Base-by-base conservation (phyloP, 495 filamentous ascomycete genomes). In the Geopyxis carbonaria region DNA sequence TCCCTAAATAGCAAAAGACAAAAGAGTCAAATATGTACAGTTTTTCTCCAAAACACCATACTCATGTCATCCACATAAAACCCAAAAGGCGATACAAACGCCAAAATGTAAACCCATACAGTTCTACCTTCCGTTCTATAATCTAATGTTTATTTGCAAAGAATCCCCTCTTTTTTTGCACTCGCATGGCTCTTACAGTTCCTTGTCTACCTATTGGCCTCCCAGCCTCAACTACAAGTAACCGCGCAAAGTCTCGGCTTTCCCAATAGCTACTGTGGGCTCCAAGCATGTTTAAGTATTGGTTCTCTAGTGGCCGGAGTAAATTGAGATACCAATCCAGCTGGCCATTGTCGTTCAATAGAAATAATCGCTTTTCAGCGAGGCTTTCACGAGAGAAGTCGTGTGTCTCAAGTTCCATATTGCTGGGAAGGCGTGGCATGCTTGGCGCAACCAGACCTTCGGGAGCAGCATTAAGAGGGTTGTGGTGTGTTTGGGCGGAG, bases 251-350 rank as follows among this genome's bases (percentile, higher is more conserved):
- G 55, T 95, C 89, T 41, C 68, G 66, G 46, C 76, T 72, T 7
- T 69, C 69, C 89, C 89, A 95, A 51, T 97, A 97, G 45, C 78
- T 82, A 42, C 80, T 84, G 59, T 97, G 89, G n/a, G 89, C 89
- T 40, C 83, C 80, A 43, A 97, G 59, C 87, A 97, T 97, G 46
- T 91, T 93, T 3, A 94, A 57, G 56, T 97, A 97, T 63, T 94
- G 86, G 37, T 93, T 80, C 59, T 91, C 86, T 20, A 95, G 63
- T 3, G 84, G 42, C 69, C 0, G 87, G 82, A 15, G 78, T 73
- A 0, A 80, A 79, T 30, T 71, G 2, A 97, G 59, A 43, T 73
- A 91, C 51, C 72, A 97, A 56, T 97, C 89, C 24, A 97, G 73
- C 59, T 94, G 89, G 0, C 83, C 85, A 43, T 94, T 93, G 45